Conservation (phyloP, 139 green algal genomes). For the Haematococcus lacustris region DNA sequence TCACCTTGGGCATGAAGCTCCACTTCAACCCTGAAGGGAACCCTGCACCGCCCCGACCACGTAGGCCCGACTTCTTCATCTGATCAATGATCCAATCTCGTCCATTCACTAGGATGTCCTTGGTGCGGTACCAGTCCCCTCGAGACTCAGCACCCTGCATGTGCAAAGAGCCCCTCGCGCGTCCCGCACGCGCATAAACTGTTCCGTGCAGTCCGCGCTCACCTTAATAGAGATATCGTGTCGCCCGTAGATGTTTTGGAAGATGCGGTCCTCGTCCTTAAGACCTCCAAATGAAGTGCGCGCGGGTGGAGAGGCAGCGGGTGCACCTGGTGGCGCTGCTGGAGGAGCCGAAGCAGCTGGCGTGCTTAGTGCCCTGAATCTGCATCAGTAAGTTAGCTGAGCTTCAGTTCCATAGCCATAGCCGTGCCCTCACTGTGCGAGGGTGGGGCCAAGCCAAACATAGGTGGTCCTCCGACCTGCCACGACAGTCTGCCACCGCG, state of each 20-base stretch:
- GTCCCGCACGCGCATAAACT: background rate
- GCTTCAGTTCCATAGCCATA: no score
- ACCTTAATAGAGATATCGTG: conserved; percentile 88
- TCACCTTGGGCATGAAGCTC: conserved; percentile 97
- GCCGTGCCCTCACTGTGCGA: no score
- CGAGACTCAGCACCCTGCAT: conserved; percentile 48
- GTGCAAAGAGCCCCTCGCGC: background rate
- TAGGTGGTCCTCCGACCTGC: no score
- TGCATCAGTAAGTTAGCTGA: no score
- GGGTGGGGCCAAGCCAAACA: no score
- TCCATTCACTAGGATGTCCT: conserved; percentile 80
- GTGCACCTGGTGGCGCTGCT: conserved; percentile 7
- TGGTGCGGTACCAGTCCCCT: conserved; percentile 80
- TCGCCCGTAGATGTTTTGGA: conserved; percentile 93
- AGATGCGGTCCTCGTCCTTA: conserved; percentile 93
- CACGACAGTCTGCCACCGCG: no score
- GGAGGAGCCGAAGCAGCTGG: conserved; percentile 8
- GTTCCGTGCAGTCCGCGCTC: background rate
- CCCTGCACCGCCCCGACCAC: conserved; percentile 89
- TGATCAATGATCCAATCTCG: conserved; percentile 96
- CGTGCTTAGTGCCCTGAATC: background rate
- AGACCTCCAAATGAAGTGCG: conserved; percentile 68
- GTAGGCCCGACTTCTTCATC: conserved; percentile 93
- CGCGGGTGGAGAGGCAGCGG: conserved; percentile 11
- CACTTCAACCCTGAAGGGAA: conserved; percentile 96